A percentile compares a stretch with the other conserved stretches of the same genome.
Evolutionary conservation across 257 asterid genomes (phyloP).

Genomic region (Plectranthus barbatus): DNA sequence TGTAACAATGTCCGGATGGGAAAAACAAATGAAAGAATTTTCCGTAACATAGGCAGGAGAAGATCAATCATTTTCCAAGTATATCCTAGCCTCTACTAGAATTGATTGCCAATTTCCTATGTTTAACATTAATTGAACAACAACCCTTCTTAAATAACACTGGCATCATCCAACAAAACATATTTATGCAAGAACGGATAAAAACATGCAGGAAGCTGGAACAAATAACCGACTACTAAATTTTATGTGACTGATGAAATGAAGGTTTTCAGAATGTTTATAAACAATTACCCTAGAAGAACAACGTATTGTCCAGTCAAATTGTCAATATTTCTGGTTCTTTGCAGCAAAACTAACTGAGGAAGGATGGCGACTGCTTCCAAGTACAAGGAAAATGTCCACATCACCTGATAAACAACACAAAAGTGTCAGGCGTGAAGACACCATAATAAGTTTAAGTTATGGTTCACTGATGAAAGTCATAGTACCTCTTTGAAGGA

Average conservation of each 20-base stretch:
- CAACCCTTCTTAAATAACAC: not conserved
- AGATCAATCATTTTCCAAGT: not conserved
- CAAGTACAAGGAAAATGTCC: conserved; percentile 76
- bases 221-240: not conserved
- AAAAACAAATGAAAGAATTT: not conserved
- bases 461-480: not conserved
- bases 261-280: not conserved
- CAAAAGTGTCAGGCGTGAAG: not conserved
- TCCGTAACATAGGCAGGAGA: not conserved
- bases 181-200: not conserved
- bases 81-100: not conserved
- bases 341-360: conserved; percentile 77
- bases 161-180: not conserved
- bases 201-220: not conserved
- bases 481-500: conserved; percentile 58
- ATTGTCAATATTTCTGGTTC: conserved; percentile 83
- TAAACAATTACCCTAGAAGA: conserved; percentile 55
- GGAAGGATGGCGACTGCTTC: conserved; percentile 92
- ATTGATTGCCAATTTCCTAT: not conserved
- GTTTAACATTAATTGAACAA: not conserved
- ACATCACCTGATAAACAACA: conserved; percentile 44
- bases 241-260: not conserved
- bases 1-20: not conserved
- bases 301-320: conserved; percentile 84
- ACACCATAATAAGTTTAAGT: not conserved